Evolutionary conservation across 164 flowering plant species (phyloP).

Genomic region (Malania oleifera): DNA sequence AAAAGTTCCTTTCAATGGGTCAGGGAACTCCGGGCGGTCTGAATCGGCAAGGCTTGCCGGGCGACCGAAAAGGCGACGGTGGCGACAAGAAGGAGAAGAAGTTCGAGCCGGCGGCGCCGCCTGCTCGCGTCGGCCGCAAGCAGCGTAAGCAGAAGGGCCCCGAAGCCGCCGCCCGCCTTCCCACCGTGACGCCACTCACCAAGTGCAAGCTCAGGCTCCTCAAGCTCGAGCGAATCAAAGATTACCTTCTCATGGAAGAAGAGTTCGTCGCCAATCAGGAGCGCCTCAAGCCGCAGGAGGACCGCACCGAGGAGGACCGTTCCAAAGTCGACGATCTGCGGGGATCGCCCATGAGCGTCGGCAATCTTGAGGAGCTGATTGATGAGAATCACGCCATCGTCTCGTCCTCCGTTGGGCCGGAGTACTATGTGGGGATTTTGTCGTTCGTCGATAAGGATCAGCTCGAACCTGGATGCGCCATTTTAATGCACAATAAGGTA

Average conservation of each 20-base stretch:
- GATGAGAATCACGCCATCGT: conserved; percentile 43
- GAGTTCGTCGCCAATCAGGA: conserved; percentile 38
- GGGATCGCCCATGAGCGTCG: conserved; percentile 41
- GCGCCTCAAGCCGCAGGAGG: conserved; percentile 35
- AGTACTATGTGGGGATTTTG: conserved; percentile 35
- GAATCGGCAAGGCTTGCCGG: conserved; percentile 19
- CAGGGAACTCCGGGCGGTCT: conserved; percentile 31
- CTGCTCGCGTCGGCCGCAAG: conserved; percentile 37
- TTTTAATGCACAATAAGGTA: conserved; percentile 40
- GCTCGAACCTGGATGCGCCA: conserved; percentile 37
- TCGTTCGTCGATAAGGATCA: conserved; percentile 41
- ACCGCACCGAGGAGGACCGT: conserved; percentile 35
- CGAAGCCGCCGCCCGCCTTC: conserved; percentile 34
- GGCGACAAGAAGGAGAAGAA: conserved; percentile 35
- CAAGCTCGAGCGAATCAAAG: conserved; percentile 32
- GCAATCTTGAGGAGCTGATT: conserved; percentile 36
- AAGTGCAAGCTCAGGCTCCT: conserved; percentile 34
- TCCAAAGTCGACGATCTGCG: conserved; percentile 36
- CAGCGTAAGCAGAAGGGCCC: conserved; percentile 36
- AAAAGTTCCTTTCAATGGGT: conserved; percentile 31
- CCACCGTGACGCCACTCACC: conserved; percentile 28
- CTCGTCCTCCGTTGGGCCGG: conserved; percentile 38
- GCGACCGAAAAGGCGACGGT: conserved; percentile 28
- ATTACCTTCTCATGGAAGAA: conserved; percentile 36
- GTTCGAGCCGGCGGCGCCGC: conserved; percentile 35